phyloP scores from a whole-genome alignment of 805 yeast genomes.

The Scheffersomyces ergatensis region DNA sequence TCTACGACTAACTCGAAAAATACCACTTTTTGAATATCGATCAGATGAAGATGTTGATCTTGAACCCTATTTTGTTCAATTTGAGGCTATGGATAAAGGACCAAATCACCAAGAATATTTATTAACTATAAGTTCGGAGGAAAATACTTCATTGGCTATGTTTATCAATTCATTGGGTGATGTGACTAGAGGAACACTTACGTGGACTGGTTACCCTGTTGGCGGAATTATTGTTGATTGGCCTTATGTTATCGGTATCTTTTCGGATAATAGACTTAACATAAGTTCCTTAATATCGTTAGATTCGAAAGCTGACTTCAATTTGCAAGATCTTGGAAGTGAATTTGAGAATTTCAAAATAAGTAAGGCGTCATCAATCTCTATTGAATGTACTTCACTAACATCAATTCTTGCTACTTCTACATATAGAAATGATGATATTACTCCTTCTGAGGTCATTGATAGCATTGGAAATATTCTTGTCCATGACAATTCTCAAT shows the following conservation, averaged over 20 bases:
- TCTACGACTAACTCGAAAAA: constrained; percentile 26
- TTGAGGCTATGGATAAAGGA: constrained; percentile 12
- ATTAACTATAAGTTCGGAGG: constrained; percentile 32
- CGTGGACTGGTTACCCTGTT: constrained; percentile 39
- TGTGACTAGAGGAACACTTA: constrained; percentile 40
- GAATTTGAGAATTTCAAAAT: not conserved
- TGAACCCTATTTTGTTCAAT: constrained; percentile 23
- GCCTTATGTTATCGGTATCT: constrained; percentile 36
- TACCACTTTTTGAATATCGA: constrained; percentile 33
- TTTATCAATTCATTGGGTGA: constrained; percentile 37
- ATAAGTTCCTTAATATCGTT: constrained; percentile 25
- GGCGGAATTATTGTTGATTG: constrained; percentile 30
- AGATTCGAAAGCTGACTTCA: constrained; percentile 9
- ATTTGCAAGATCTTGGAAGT: not conserved
- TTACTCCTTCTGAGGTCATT: not conserved
- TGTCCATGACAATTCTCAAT: not conserved
- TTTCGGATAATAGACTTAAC: constrained; percentile 14
- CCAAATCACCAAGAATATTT: constrained; percentile 22
- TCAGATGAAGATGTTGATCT: constrained; percentile 8
- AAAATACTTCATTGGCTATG: constrained; percentile 36
- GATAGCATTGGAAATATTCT: not conserved
- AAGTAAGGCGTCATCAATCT: not conserved
- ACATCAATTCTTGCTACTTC: not conserved
- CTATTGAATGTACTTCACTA: not conserved
- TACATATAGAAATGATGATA: not conserved